Percentiles rank a stretch among this genome's conserved stretches.
phyloP scores from a whole-genome alignment of 2,329 filamentous ascomycete species.

The Claviceps spartinae region DNA sequence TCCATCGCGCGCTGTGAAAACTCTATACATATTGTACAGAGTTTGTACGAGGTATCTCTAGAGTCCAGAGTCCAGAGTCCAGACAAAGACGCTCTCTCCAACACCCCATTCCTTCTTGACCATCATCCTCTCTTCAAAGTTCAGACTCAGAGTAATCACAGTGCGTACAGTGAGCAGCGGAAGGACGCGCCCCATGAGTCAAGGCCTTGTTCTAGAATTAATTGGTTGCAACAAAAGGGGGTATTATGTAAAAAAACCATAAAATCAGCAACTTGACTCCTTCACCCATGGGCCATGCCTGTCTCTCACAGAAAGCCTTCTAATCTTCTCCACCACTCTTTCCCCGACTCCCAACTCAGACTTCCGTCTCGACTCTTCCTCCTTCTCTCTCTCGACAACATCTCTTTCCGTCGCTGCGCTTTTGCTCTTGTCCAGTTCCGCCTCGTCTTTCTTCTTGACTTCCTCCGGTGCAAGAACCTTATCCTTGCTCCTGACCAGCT shows the following conservation, averaged over 20 bases:
- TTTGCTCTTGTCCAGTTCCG: slow-evolving; percentile 45
- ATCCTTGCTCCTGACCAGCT: slow-evolving; percentile 38
- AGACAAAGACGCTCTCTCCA: too few species aligned
- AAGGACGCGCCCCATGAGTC: too few species aligned
- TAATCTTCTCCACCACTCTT: slow-evolving; percentile 28
- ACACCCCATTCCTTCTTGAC: too few species aligned
- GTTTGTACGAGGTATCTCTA: too few species aligned
- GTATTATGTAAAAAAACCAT: not conserved
- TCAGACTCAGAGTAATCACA: too few species aligned
- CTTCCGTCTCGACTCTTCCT: slow-evolving; percentile 25
- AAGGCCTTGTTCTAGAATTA: not conserved
- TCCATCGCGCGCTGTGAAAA: too few species aligned
- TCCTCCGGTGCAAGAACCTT: slow-evolving; percentile 50
- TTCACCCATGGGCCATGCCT: slow-evolving; percentile 1
- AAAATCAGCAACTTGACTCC: not conserved
- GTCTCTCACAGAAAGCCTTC: slow-evolving; percentile 17
- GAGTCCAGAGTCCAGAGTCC: too few species aligned
- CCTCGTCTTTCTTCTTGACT: slow-evolving; percentile 41
- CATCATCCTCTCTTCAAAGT: too few species aligned
- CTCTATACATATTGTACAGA: too few species aligned
- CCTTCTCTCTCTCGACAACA: slow-evolving; percentile 25
- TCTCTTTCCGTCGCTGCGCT: slow-evolving; percentile 39
- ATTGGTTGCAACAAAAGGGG: not conserved
- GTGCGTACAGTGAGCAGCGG: too few species aligned
- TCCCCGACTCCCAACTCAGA: slow-evolving; percentile 15